Evolutionary conservation across 2,329 filamentous ascomycete species (phyloP).

Genomic region (Gnomoniopsis smithogilvyi): DNA sequence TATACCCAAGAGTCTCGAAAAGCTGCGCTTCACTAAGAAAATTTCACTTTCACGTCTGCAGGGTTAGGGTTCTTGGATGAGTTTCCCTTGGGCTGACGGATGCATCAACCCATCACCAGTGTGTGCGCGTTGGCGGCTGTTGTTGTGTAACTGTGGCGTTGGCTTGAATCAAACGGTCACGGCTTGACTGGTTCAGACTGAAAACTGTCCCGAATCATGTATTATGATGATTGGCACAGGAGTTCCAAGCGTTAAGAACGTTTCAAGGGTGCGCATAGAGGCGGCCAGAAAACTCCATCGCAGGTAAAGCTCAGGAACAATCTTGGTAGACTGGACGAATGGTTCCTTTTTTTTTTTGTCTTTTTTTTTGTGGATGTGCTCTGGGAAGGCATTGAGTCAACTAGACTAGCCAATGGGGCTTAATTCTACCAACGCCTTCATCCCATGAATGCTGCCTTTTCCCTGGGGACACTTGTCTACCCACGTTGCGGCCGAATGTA

Average conservation of each 20-base stretch:
- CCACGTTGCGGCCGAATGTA: slow-evolving; percentile 16
- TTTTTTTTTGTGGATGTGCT: neutral
- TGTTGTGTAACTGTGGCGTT: neutral
- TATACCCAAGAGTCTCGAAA: neutral
- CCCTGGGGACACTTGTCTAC: slow-evolving; percentile 18
- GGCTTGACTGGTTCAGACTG: neutral
- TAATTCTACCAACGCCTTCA: slow-evolving; percentile 17
- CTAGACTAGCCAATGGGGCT: slow-evolving; percentile 13
- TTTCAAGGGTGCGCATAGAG: neutral
- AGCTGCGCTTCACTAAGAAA: too few relatives aligned
- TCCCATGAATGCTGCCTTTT: slow-evolving; percentile 8
- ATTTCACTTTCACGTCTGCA: too few relatives aligned
- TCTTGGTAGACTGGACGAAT: neutral
- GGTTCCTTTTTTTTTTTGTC: neutral
- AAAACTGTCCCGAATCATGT: neutral
- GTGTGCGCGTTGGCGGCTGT: neutral
- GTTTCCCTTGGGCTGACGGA: neutral
- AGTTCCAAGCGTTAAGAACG: too few relatives aligned
- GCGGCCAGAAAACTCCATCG: neutral
- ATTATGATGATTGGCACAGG: neutral
- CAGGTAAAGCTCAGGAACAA: neutral
- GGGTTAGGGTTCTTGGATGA: too few relatives aligned
- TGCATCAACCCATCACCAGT: neutral
- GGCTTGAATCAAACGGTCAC: neutral
- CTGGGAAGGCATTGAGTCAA: slow-evolving; percentile 12